Conservation (phyloP, 164 flowering plant species). For the Vitis rotundifolia region DNA sequence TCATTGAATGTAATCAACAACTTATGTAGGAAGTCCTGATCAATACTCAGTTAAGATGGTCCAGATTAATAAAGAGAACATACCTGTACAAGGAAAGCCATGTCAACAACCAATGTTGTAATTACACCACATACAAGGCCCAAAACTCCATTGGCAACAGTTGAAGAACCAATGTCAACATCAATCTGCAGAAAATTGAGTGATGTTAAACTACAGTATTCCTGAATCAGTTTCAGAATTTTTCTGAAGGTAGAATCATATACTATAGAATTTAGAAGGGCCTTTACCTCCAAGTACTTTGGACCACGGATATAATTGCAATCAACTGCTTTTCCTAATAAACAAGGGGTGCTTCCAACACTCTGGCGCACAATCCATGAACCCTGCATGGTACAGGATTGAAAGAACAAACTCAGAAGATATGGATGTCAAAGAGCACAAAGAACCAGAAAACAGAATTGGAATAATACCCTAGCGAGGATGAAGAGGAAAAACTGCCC, state of each 20-base stretch:
- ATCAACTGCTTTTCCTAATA: conserved; percentile 96
- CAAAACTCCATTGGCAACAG: conserved; percentile 98
- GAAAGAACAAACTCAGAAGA: conserved; percentile 1
- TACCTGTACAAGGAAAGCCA: conserved; percentile 99
- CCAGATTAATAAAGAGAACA: not conserved
- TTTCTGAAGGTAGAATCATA: not conserved
- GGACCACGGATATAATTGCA: conserved; percentile 95
- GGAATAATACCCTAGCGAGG: not conserved
- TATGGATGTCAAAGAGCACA: not conserved
- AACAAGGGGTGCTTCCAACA: conserved; percentile 98
- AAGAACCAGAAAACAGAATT: not conserved
- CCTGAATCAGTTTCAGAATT: not conserved
- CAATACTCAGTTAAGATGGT: too few relatives aligned
- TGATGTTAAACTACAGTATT: not conserved
- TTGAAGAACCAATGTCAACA: conserved; percentile 97
- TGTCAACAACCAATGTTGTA: conserved; percentile 93
- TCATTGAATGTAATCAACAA: too few relatives aligned
- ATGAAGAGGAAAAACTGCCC: not conserved
- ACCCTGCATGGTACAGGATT: conserved; percentile 51
- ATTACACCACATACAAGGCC: conserved; percentile 96
- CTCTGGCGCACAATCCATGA: conserved; percentile 99
- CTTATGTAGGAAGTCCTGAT: too few relatives aligned
- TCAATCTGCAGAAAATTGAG: conserved; percentile 66
- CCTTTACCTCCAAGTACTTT: conserved; percentile 81
- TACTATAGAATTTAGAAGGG: not conserved